Evolutionary conservation across 208 protist genomes (phyloP).

Genomic region (Leishmania aethiopica): DNA sequence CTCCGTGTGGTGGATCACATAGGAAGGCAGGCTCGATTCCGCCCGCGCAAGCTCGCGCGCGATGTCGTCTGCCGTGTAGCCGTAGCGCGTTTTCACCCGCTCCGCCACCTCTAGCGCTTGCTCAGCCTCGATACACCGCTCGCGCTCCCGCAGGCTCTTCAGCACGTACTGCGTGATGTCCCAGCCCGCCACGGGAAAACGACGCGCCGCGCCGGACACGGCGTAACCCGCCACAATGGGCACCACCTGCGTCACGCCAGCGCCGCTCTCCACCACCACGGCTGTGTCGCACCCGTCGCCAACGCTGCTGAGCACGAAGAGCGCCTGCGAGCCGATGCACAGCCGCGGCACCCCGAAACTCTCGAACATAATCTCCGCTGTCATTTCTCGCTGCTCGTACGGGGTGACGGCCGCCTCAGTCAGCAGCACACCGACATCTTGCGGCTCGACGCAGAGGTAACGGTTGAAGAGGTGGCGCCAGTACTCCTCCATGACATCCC

Average conservation of each 20-base stretch:
- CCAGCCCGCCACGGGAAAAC: slow-evolving; percentile 96
- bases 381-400: slow-evolving; percentile 97
- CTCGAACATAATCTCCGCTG: slow-evolving; percentile 99
- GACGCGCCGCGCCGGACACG: slow-evolving; percentile 94
- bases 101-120: slow-evolving; percentile 93
- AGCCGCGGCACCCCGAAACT: slow-evolving; percentile 98
- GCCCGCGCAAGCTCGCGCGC: slow-evolving; percentile 92
- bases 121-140: slow-evolving; percentile 86
- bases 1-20: slow-evolving; percentile 70
- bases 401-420: slow-evolving; percentile 98
- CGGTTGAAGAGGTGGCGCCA: slow-evolving; percentile 98
- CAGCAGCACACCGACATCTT: slow-evolving; percentile 97
- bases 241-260: slow-evolving; percentile 98
- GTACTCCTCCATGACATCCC: slow-evolving; percentile 98
- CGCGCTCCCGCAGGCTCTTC: slow-evolving; percentile 92
- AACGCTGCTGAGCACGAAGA: slow-evolving; percentile 94
- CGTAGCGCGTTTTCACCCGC: slow-evolving; percentile 94
- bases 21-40: slow-evolving; percentile 51
- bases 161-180: slow-evolving; percentile 97
- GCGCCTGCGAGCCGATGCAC: slow-evolving; percentile 98
- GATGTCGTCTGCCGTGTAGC: slow-evolving; percentile 93
- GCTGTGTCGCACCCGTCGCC: slow-evolving; percentile 64
- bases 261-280: slow-evolving; percentile 97
- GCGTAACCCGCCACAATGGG: slow-evolving; percentile 98
- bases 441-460: slow-evolving; percentile 97